Conservation (phyloP, 208 protist genomes). For the Wallacemonas collosoma region DNA sequence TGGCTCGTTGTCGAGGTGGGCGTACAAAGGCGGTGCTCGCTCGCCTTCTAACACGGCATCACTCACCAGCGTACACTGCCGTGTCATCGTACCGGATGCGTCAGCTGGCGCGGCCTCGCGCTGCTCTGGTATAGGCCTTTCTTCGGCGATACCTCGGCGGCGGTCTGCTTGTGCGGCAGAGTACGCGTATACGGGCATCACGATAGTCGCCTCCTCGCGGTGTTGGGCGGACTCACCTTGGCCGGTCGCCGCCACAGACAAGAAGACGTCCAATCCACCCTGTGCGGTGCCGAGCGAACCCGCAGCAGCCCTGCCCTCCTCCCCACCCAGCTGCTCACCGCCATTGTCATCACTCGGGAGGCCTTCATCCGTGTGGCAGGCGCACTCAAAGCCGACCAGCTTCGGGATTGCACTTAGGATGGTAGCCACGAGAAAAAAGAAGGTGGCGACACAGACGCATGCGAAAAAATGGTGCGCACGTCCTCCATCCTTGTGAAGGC, state of each 20-base stretch:
- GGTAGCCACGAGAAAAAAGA: constrained; percentile 1
- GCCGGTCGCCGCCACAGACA: not conserved
- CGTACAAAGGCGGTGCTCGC: not conserved
- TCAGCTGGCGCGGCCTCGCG: too few species aligned
- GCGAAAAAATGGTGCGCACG: not conserved
- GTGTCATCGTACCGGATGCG: not conserved
- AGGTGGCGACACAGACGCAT: not conserved
- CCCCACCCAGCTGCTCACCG: not conserved
- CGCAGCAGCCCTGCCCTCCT: not conserved
- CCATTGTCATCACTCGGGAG: not conserved
- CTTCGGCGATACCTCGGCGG: not conserved
- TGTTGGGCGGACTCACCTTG: not conserved
- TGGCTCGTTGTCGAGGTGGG: not conserved
- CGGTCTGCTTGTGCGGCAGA: not conserved
- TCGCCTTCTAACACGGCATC: not conserved
- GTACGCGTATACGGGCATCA: constrained; percentile 6
- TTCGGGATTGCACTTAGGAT: not conserved
- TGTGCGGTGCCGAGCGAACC: not conserved
- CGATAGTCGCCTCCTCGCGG: not conserved
- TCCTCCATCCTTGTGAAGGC: not conserved
- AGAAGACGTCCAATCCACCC: not conserved
- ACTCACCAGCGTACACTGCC: not conserved
- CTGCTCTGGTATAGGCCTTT: not conserved
- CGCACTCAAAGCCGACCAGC: not conserved
- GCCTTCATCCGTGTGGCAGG: not conserved